Evolutionary conservation across 2,329 filamentous ascomycete species (phyloP), one percentile per base, ranked within the genome.

Genomic region (Albifimbria verrucaria): DNA sequence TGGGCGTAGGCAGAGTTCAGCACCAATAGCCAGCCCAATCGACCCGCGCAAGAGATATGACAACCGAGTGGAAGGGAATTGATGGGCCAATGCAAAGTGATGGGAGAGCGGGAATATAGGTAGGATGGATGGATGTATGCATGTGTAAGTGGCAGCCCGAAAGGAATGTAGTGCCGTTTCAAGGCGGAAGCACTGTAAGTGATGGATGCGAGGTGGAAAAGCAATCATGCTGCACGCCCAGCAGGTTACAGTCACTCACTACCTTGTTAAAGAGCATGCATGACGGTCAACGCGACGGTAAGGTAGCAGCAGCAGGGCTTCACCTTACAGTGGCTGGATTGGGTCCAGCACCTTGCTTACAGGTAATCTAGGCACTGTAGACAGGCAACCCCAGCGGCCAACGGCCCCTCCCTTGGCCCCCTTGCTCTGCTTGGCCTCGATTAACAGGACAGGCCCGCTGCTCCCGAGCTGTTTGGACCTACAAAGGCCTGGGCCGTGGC

Each of bases 351-450:
- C 32, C 12, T 39, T n/a, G 18, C 12, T 39, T 39, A 39, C 32
- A 39, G 32, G 32, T n/a, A 12, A 39, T 5, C 15, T 39, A 39
- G 32, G 32, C 12, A n/a, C 32, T 12, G 32, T n/a, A 39, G 32
- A n/a, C 18, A n/a, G 32, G 32, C 18, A 39, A 12, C 32, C 32
- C 11, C 32, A 39, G 32, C 18, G 32, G 32, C 12, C 32, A n/a
- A 39, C 32, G 18, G 32, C 32, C 12, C 60, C 56, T 56, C 62
- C 59, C 59, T 62, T 62, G 59, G 61, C 59, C 58, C 52, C 60
- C 60, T 39, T 39, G 32, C 32, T 39, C 32, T n/a, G n/a, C n/a
- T n/a, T n/a, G n/a, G n/a, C n/a, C n/a, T n/a, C n/a, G n/a, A n/a
- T n/a, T n/a, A n/a, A n/a, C n/a, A n/a, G n/a, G 28, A 52, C 41